Evolutionary conservation across 805 yeast genomes (phyloP).

Genomic region (Kurtzmaniella cleridarum): DNA sequence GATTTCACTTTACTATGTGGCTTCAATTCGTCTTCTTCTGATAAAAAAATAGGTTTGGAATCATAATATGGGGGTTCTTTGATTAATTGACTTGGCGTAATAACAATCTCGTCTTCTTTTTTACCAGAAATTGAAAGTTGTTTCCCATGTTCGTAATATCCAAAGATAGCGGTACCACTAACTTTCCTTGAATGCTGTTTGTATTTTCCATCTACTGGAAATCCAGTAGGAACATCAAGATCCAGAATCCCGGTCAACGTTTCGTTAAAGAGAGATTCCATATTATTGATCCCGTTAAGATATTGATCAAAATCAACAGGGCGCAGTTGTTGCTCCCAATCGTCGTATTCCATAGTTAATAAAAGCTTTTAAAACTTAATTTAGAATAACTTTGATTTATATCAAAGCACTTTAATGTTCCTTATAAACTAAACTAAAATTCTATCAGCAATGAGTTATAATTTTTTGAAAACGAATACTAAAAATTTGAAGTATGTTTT

Average conservation of each 20-base stretch:
- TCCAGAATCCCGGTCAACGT: slow-evolving; percentile 54
- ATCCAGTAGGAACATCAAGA: slow-evolving; percentile 55
- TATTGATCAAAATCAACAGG: slow-evolving; percentile 51
- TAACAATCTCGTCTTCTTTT: slow-evolving; percentile 18
- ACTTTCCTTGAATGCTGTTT: slow-evolving; percentile 50
- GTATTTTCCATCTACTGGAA: slow-evolving; percentile 33
- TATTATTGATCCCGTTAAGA: slow-evolving; percentile 39
- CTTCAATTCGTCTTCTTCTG: slow-evolving; percentile 10
- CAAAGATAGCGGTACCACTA: slow-evolving; percentile 81
- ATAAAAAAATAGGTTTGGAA: slow-evolving; percentile 21
- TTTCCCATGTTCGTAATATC: slow-evolving; percentile 59
- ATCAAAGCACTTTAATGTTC: too few relatives aligned
- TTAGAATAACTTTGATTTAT: too few relatives aligned
- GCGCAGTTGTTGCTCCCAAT: slow-evolving; percentile 22
- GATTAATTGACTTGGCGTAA: slow-evolving; percentile 30
- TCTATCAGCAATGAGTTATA: too few relatives aligned
- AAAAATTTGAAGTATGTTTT: neutral
- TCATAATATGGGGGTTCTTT: slow-evolving; percentile 13
- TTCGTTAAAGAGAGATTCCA: slow-evolving; percentile 53
- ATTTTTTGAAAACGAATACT: too few relatives aligned
- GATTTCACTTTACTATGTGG: slow-evolving; percentile 5
- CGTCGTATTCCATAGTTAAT: slow-evolving; percentile 3
- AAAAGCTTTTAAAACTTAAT: neutral
- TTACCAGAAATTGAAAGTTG: slow-evolving; percentile 56
- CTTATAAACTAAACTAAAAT: too few relatives aligned